phyloP scores from a whole-genome alignment of 1,139 yeast genomes.

The Magnusiomyces clavatus region DNA sequence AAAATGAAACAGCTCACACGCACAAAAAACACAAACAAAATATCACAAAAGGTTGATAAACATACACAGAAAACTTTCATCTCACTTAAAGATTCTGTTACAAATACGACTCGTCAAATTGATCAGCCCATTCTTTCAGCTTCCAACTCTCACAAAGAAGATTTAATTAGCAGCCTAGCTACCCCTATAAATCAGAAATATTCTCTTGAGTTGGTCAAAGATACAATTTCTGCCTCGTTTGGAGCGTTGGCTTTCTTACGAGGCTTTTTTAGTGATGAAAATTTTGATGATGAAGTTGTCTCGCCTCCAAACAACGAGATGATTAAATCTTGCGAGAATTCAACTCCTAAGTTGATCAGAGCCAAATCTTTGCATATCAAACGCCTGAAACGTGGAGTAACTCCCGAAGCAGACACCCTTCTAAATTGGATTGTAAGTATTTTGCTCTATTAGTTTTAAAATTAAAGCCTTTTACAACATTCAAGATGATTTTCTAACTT shows the following conservation, averaged over 20 bases:
- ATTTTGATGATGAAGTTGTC: slow-evolving; percentile 11
- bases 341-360: slow-evolving; percentile 3
- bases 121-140: no score
- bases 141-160: slow-evolving; percentile 1
- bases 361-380: slow-evolving; percentile 9
- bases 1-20: no score
- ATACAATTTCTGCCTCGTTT: slow-evolving; percentile 11
- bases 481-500: not conserved
- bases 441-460: not conserved
- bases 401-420: slow-evolving; percentile 11
- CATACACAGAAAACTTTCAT: no score
- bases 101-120: no score
- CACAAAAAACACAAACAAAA: no score
- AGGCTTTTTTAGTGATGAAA: slow-evolving; percentile 11
- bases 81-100: no score
- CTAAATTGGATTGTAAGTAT: slow-evolving; percentile 12
- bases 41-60: no score
- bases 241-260: slow-evolving; percentile 13
- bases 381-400: slow-evolving; percentile 10
- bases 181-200: not conserved
- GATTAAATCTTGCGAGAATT: not conserved
- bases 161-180: not conserved
- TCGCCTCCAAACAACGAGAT: not conserved
- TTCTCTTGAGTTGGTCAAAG: slow-evolving; percentile 10
- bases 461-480: not conserved